Base-by-base conservation (phyloP, 2,329 filamentous ascomycete genomes). In the Grosmannia clavigera region DNA sequence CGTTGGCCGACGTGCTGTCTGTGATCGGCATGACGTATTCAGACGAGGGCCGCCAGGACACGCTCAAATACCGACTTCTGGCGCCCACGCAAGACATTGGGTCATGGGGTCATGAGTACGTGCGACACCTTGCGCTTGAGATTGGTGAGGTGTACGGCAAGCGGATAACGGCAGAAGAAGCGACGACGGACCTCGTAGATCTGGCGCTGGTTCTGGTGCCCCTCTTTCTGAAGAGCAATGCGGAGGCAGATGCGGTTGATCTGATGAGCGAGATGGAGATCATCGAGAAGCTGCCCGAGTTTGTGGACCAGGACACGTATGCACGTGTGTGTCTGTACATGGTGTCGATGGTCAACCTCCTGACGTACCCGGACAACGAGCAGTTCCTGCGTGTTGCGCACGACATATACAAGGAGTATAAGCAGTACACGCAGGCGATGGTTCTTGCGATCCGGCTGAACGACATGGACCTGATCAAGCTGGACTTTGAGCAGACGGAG, bases 1-100 rank as follows among this genome's bases (percentile, higher is more conserved):
- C 91, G 3, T 78, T 99, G 65, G 95, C 94, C 54, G 95, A 99
- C 75, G 94, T 96, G 67, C 79, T 99, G 58, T 99, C 94, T 16
- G 94, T 99, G 56, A 88, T 99, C 67, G 94, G 92, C 63, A 99
- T 99, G 94, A 99, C 94, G 59, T 96, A 92, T 72, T 96, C 92
- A 56, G 92, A 97, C 70, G 94, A 97, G 74, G 90, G 96, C 69
- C 86, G 90, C 72, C 84, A 95, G 74, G 94, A 99, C 73, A 96
- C 94, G 57, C 82, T 99, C 68, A 97, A 96, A 76, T 99, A 94
- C 78, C 86, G 94, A 65, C 81, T 99, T 58, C 81, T 96, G 62
- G 87, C 92, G 43, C 91, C 92, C 35, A 89, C 91, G 48, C 85
- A 91, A 72, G 94, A 99, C 73, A 90, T 99, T 69, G 88, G 86